Percentiles rank a stretch among this genome's conserved stretches.
These are phyloP conservation scores for Botryotinia globosa DNA, from an alignment of 2,329 filamentous ascomycete species.

Conservation along the genomic window DNA sequence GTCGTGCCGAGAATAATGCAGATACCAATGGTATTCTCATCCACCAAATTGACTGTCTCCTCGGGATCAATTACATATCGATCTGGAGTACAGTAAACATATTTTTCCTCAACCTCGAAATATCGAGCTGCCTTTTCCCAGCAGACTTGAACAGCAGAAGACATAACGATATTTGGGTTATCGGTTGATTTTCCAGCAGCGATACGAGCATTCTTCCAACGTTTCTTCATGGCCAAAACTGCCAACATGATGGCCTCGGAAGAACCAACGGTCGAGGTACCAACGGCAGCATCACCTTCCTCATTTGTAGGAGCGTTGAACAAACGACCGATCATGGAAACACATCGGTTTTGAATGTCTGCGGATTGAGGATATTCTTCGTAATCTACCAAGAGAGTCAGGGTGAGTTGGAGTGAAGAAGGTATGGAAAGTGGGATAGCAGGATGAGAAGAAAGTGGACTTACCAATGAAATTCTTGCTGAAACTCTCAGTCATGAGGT, in stretches of 20 bases:
- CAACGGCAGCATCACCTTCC: conserved; percentile 64
- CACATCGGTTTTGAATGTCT: conserved; percentile 88
- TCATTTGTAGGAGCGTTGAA: conserved; percentile 71
- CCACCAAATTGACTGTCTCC: conserved; percentile 57
- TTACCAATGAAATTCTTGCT: conserved; percentile 82
- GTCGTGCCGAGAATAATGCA: conserved; percentile 89
- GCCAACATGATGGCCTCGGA: conserved; percentile 85
- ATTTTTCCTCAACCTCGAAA: conserved; percentile 91
- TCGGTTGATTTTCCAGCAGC: conserved; percentile 79
- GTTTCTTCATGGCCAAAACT: conserved; percentile 90
- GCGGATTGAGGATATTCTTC: conserved; percentile 80
- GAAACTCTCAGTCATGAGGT: conserved; percentile 90
- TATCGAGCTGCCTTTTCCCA: conserved; percentile 92
- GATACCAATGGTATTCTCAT: conserved; percentile 82
- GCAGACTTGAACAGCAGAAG: conserved; percentile 91
- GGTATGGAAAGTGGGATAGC: background rate
- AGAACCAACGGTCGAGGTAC: conserved; percentile 84
- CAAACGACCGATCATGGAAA: conserved; percentile 84
- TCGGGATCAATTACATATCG: conserved; percentile 63
- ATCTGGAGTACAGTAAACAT: conserved; percentile 60
- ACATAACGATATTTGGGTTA: conserved; percentile 91
- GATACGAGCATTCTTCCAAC: conserved; percentile 83
- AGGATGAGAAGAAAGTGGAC: background rate
- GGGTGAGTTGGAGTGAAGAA: background rate
- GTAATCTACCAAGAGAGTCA: conserved; percentile 53